phyloP scores from a whole-genome alignment of 768 basidiomycete species.

The Stropharia rugosoannulata region DNA sequence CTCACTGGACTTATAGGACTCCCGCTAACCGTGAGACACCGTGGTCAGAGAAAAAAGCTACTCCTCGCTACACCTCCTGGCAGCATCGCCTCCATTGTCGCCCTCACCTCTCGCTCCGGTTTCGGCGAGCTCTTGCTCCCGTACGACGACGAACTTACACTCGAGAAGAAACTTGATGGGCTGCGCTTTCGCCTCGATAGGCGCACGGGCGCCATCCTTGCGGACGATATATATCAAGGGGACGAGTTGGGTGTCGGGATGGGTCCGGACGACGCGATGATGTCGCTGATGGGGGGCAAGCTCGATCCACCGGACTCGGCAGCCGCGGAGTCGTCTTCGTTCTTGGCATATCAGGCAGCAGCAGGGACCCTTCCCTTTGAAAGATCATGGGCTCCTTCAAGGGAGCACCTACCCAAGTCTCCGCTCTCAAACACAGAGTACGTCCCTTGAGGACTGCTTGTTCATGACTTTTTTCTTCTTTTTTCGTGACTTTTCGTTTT shows the following conservation, averaged over 20 bases:
- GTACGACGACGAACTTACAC: conserved; percentile 46
- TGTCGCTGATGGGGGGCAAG: conserved; percentile 30
- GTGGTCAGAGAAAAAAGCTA: conserved; percentile 44
- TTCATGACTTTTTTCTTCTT: not conserved
- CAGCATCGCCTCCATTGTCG: conserved; percentile 53
- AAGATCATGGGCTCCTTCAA: conserved; percentile 5
- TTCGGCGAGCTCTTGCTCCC: conserved; percentile 62
- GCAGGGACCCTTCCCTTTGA: conserved; percentile 13
- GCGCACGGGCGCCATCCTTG: conserved; percentile 61
- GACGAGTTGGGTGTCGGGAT: conserved; percentile 17
- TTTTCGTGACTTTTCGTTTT: not conserved
- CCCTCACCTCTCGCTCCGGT: conserved; percentile 59
- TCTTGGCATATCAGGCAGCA: conserved; percentile 20
- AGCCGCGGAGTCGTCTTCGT: conserved; percentile 21
- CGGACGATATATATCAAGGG: conserved; percentile 40
- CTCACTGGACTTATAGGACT: conserved; percentile 47
- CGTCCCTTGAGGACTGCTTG: conserved; percentile 1
- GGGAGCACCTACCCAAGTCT: not conserved
- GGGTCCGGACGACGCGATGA: conserved; percentile 37
- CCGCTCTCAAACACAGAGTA: conserved; percentile 7
- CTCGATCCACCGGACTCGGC: not conserved
- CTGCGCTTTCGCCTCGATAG: conserved; percentile 55
- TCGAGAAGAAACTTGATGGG: conserved; percentile 48
- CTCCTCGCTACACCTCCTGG: conserved; percentile 57
- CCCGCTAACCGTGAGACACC: conserved; percentile 46